phyloP scores from a whole-genome alignment of 179 eudicot species.

The Carnegiea gigantea region DNA sequence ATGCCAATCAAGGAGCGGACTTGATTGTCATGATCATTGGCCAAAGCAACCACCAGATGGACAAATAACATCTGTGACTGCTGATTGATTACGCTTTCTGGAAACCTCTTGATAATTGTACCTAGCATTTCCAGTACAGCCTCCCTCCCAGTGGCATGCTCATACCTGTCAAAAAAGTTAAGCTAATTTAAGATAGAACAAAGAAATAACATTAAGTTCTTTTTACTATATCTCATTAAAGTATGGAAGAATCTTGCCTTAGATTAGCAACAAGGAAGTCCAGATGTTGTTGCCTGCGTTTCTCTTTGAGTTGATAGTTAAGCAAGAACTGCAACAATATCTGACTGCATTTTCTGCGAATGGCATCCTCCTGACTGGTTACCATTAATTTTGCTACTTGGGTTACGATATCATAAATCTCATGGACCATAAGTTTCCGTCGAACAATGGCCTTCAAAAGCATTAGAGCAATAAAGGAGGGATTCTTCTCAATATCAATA shows the following conservation, averaged over 20 bases:
- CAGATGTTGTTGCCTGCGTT: slow-evolving; percentile 70
- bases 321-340: slow-evolving; percentile 83
- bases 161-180: slow-evolving; percentile 53
- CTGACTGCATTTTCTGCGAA: slow-evolving; percentile 82
- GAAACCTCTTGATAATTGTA: slow-evolving; percentile 67
- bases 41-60: slow-evolving; percentile 65
- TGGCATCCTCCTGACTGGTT: slow-evolving; percentile 70
- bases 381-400: slow-evolving; percentile 70
- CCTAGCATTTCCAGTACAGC: slow-evolving; percentile 89
- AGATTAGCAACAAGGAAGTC: slow-evolving; percentile 63
- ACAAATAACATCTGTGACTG: slow-evolving; percentile 55
- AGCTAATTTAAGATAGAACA: slow-evolving; percentile 8
- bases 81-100: slow-evolving; percentile 47
- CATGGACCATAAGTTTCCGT: slow-evolving; percentile 66
- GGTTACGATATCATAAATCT: slow-evolving; percentile 72
- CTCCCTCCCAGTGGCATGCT: slow-evolving; percentile 92
- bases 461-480: slow-evolving; percentile 74
- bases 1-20: slow-evolving; percentile 77
- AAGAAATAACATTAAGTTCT: background rate
- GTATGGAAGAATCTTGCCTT: slow-evolving; percentile 42
- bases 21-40: slow-evolving; percentile 70
- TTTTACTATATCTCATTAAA: background rate
- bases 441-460: slow-evolving; percentile 82
- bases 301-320: slow-evolving; percentile 64
- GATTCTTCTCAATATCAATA: slow-evolving; percentile 77